These are phyloP conservation scores for Perilla frutescens DNA, from an alignment of 257 asterid species.

Conservation along the genomic window DNA sequence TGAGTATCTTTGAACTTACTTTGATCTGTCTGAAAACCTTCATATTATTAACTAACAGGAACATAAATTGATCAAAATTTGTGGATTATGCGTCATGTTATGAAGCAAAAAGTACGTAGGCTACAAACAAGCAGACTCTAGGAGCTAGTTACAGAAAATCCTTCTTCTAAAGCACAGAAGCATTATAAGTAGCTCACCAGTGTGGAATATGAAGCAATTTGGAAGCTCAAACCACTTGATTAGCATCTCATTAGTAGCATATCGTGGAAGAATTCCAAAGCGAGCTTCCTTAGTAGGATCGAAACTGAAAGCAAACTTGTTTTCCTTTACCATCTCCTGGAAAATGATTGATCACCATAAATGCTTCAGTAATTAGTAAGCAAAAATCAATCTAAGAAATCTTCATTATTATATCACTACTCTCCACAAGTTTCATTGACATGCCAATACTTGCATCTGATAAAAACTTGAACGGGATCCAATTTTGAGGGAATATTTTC, in stretches of 20 bases:
- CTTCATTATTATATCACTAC: not conserved
- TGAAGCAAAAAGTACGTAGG: too few species aligned
- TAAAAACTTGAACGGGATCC: slow-evolving; percentile 12
- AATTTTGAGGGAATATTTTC: slow-evolving; percentile 8
- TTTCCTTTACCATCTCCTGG: slow-evolving; percentile 94
- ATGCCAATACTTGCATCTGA: not conserved
- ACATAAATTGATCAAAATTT: not conserved
- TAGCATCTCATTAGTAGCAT: slow-evolving; percentile 74
- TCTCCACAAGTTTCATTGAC: not conserved
- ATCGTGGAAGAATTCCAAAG: slow-evolving; percentile 93
- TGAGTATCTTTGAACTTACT: not conserved
- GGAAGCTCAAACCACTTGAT: slow-evolving; percentile 99
- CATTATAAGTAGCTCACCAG: slow-evolving; percentile 59
- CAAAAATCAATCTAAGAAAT: not conserved
- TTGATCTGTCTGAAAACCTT: not conserved
- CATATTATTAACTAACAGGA: not conserved
- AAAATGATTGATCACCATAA: slow-evolving; percentile 27
- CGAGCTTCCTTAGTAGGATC: slow-evolving; percentile 87
- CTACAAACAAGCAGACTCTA: not conserved
- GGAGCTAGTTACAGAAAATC: slow-evolving; percentile 14
- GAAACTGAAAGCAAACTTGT: slow-evolving; percentile 63
- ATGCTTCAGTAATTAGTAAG: slow-evolving; percentile 22
- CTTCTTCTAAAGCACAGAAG: slow-evolving; percentile 16
- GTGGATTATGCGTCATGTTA: not conserved
- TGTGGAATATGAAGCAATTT: slow-evolving; percentile 93